Evolutionary conservation across 2,329 filamentous ascomycete species (phyloP), one percentile per base, ranked within the genome.

Genomic region (Ceratocystis variospora): DNA sequence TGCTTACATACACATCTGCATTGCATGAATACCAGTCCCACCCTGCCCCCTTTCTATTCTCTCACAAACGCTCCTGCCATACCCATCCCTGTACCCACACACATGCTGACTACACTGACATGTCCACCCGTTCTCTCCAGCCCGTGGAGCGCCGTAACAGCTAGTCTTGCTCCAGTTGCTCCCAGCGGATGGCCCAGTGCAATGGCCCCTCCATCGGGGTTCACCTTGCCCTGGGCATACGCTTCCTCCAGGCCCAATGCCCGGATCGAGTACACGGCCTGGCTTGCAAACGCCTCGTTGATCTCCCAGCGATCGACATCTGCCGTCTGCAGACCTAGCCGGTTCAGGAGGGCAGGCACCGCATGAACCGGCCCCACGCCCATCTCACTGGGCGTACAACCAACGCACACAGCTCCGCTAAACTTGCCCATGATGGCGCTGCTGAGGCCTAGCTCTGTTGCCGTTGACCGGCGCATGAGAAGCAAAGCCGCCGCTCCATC

Each of bases 101-200:
- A 96, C 89, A 96, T 96, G 72, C 88, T 94, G 66, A 96, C 83
- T 57, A 96, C 89, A 70, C 92, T 91, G 61, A 96, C 79, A 75
- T 93, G 81, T 67, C 88, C 81, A 0, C 85, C 89, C 76, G 76
- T 84, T 77, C 84, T 89, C 73, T 78, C 87, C 80, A 76, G 83
- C 74, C 77, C 96, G 73, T 79, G 83, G 71, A 81, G 71, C 70
- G 93, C 75, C 63, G 89, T 93, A 61, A 85, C 85, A 71, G 91
- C 77, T 81, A 96, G 87, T 70, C 92, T 80, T 37, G 88, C 90
- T 44, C 90, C 90, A 4, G 92, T 96, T 41, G 91, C 92, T 61
- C 93, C 92, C 0, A 96, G 81, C 5, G 92, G 92, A 75, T 96
- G 93, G 1, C 93, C 93, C 28, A 96, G 77, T n/a, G 93, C 92